A percentile compares a stretch with the other conserved stretches of the same genome.
Evolutionary conservation across 2,329 filamentous ascomycete species (phyloP).

Genomic region (Cercospora canescens): DNA sequence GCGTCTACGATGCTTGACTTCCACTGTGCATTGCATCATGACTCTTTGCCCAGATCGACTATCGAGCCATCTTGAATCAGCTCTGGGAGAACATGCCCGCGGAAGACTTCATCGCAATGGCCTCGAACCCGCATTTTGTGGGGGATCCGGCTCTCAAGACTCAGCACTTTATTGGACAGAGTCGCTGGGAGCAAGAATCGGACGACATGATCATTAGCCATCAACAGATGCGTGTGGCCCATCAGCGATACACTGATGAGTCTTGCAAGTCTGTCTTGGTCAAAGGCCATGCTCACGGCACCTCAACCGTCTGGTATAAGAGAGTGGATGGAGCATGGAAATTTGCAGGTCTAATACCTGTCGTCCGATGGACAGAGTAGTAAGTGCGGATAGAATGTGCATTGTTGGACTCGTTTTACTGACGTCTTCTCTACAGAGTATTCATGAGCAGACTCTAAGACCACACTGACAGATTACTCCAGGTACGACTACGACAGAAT

Average conservation of each 20-base stretch:
- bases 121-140: slow-evolving; percentile 48
- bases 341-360: slow-evolving; percentile 52
- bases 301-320: slow-evolving; percentile 52
- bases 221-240: slow-evolving; percentile 57
- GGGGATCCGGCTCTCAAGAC: slow-evolving; percentile 53
- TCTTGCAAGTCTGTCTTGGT: slow-evolving; percentile 44
- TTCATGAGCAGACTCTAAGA: too few species aligned
- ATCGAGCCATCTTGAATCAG: slow-evolving; percentile 54
- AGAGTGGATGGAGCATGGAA: slow-evolving; percentile 56
- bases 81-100: slow-evolving; percentile 55
- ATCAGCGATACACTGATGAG: slow-evolving; percentile 53
- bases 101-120: slow-evolving; percentile 51
- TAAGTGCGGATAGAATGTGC: too few species aligned
- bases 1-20: neutral
- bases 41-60: slow-evolving; percentile 59
- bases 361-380: slow-evolving; percentile 52
- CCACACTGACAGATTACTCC: too few species aligned
- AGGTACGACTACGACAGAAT: slow-evolving; percentile 51
- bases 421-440: too few species aligned
- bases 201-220: slow-evolving; percentile 49
- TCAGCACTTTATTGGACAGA: slow-evolving; percentile 54
- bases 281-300: slow-evolving; percentile 55
- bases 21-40: neutral
- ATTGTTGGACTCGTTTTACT: too few species aligned
- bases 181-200: slow-evolving; percentile 47